Base-by-base conservation (phyloP, 2,329 filamentous ascomycete genomes). In the Chalaropsis thielavioides region DNA sequence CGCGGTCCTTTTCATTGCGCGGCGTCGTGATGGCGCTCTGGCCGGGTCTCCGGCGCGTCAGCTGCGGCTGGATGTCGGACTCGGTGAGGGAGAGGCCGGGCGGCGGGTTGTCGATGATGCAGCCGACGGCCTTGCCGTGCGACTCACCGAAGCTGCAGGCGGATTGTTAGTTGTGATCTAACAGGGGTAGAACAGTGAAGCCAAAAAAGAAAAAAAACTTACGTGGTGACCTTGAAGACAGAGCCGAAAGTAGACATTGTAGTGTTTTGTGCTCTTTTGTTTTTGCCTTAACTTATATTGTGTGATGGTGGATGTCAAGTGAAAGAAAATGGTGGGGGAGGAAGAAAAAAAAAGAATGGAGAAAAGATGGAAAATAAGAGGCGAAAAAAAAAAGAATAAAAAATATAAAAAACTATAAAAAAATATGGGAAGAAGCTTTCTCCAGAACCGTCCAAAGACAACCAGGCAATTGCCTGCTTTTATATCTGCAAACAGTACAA, bases 21-120 rank as follows among this genome's bases (percentile, higher is more conserved):
- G 92, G 92, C 0, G 94, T 97, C 1, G 91, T 95, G 72, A 97
- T 88, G 68, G 86, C 85, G 70, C 85, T 90, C 76, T 99, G 92
- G 56, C 92, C 92, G 4, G 92, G 92, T 67, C 92, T 83, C 68
- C 92, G 84, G 69, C 92, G 87, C 68, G 88, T 95, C 83, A 97
- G 89, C 77, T 96, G 91, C 61, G 91, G 91, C 77, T 99, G 92
- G 73, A 97, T 95, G 73, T 95, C 90, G 64, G 79, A 80, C 76
- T 96, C 92, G 68, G 84, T 88, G 74, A 97, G 84, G 71, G 86
- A 79, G 81, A 97, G 87, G 71, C 90, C 89, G 15, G 94, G 92
- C 43, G 92, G 94, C 72, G 85, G 89, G 71, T 91, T 91, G 74
- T 97, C 92, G 76, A 97, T 87, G 72, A 97, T 96, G 79, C 90